Evolutionary conservation across 1,284 basidiomycete species (phyloP).

Genomic region (Sanghuangporus weigelae): DNA sequence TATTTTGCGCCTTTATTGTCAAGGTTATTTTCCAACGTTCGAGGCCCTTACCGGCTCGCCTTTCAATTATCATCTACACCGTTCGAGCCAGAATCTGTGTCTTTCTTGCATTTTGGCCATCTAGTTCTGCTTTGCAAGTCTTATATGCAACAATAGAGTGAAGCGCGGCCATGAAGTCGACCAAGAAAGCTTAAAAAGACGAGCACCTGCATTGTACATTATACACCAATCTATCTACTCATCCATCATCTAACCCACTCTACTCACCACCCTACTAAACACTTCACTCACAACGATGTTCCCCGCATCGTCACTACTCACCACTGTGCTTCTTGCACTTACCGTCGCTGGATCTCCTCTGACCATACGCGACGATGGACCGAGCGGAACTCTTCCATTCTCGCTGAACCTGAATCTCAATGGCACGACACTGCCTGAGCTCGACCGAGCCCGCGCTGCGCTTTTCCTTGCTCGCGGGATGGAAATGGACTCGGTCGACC

Average conservation of each 20-base stretch:
- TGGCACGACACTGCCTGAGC: slow-evolving; percentile 10
- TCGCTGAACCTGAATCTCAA: slow-evolving; percentile 1
- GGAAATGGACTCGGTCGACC: neutral
- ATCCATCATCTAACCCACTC: neutral
- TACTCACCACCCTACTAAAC: neutral
- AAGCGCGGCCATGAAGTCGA: no score
- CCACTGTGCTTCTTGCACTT: slow-evolving; percentile 4
- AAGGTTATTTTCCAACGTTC: neutral
- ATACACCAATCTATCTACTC: neutral
- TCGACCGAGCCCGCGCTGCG: slow-evolving; percentile 16
- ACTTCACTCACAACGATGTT: neutral
- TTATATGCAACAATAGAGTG: no score
- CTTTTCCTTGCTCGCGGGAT: slow-evolving; percentile 1
- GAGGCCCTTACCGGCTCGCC: neutral
- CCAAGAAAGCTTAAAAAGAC: no score
- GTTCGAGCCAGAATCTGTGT: neutral
- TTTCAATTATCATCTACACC: neutral
- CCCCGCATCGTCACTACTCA: slow-evolving; percentile 3
- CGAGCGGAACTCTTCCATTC: slow-evolving; percentile 2
- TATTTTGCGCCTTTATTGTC: neutral
- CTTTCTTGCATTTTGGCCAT: neutral
- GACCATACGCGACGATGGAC: neutral
- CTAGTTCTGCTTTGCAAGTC: no score
- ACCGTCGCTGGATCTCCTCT: slow-evolving; percentile 3
- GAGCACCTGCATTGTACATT: neutral